A percentile compares a stretch with the other conserved stretches of the same genome.
phyloP scores from a whole-genome alignment of 345 rosid species.

The Boechera divaricarpa region DNA sequence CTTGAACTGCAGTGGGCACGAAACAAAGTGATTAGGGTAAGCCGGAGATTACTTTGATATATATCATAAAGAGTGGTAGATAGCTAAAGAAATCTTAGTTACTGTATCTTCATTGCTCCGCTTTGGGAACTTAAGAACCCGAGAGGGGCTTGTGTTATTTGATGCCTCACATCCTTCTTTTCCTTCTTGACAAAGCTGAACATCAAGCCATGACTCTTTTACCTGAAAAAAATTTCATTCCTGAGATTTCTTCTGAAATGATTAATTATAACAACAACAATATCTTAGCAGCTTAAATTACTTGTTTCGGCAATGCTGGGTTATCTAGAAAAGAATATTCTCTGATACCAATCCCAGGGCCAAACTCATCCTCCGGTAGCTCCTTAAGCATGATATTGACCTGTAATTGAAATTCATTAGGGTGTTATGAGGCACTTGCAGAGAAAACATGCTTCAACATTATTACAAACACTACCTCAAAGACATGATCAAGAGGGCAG shows the following conservation, averaged over 20 bases:
- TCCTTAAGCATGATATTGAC: conserved; percentile 79
- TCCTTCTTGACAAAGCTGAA: conserved; percentile 85
- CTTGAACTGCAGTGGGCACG: conserved; percentile 58
- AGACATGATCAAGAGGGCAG: conserved; percentile 98
- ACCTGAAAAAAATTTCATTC: conserved; percentile 57
- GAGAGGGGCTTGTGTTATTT: conserved; percentile 54
- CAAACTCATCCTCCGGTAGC: conserved; percentile 80
- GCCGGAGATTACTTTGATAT: conserved; percentile 1
- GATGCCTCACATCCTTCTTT: conserved; percentile 60
- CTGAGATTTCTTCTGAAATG: conserved; percentile 7
- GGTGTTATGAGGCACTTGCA: conserved; percentile 18
- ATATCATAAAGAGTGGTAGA: conserved; percentile 6
- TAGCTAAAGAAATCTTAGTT: conserved; percentile 33
- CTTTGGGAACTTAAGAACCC: conserved; percentile 75
- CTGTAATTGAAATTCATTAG: conserved; percentile 49
- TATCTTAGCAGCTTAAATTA: conserved; percentile 33
- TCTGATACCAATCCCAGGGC: conserved; percentile 76
- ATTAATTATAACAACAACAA: conserved; percentile 16
- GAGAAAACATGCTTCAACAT: conserved; percentile 25
- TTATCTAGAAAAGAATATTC: conserved; percentile 88
- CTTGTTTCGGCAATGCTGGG: conserved; percentile 78
- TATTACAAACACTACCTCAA: conserved; percentile 64
- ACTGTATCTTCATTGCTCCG: conserved; percentile 86
- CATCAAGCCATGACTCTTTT: conserved; percentile 90
- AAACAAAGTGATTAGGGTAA: conserved; percentile 25